Evolutionary conservation across 805 yeast genomes (phyloP).

Genomic region (Alloascoidea africana): DNA sequence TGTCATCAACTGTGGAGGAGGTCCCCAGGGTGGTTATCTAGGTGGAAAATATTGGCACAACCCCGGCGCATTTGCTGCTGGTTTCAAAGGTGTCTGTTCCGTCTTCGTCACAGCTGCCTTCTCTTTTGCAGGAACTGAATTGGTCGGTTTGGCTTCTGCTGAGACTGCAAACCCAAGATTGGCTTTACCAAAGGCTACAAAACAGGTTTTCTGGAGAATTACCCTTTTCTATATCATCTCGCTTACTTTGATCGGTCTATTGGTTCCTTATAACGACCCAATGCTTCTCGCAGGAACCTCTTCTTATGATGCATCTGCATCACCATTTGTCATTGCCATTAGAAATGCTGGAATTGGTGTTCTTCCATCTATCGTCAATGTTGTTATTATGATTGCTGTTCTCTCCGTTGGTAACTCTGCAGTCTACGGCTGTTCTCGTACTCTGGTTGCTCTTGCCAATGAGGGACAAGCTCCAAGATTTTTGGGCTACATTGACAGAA

Average conservation of each 20-base stretch:
- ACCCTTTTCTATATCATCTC: conserved; percentile 43
- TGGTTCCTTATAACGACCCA: conserved; percentile 42
- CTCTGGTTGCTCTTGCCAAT: conserved; percentile 44
- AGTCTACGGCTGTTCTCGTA: conserved; percentile 57
- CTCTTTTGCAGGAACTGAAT: conserved; percentile 50
- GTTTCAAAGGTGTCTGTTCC: conserved; percentile 47
- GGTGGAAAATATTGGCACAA: conserved; percentile 41
- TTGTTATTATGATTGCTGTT: conserved; percentile 50
- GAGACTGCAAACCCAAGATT: conserved; percentile 49
- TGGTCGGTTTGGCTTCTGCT: conserved; percentile 54
- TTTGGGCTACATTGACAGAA: conserved; percentile 45
- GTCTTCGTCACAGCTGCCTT: conserved; percentile 57
- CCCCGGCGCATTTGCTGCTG: conserved; percentile 55
- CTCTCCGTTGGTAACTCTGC: conserved; percentile 61
- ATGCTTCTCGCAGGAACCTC: conserved; percentile 29
- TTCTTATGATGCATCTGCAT: conserved; percentile 46
- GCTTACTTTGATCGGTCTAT: conserved; percentile 37
- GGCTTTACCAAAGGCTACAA: conserved; percentile 49
- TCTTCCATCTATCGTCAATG: conserved; percentile 51
- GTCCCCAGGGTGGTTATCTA: conserved; percentile 30
- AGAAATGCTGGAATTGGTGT: conserved; percentile 47
- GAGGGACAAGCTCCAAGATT: conserved; percentile 48
- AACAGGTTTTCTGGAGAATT: conserved; percentile 66
- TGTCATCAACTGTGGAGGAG: conserved; percentile 40
- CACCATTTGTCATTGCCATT: conserved; percentile 69